Evolutionary conservation across 192 early-diverging fungal species (phyloP).

Genomic region (Coemansia guatemalensis): DNA sequence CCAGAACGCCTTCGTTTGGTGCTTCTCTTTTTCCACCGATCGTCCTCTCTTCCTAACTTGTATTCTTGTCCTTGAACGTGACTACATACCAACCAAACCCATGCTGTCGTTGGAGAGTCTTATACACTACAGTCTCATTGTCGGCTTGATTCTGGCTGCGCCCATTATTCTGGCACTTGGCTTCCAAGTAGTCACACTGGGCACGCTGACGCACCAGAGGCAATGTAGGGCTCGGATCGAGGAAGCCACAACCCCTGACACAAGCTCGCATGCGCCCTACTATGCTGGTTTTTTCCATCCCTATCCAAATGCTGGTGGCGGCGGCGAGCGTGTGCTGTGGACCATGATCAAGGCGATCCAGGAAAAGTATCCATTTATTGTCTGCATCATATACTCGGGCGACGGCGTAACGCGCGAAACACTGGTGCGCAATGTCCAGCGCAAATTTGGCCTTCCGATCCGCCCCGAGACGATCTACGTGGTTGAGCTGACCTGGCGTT

Average conservation of each 20-base stretch:
- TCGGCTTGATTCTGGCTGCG: constrained; percentile 21
- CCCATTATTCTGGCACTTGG: constrained; percentile 12
- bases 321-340: constrained; percentile 98
- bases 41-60: too few species aligned
- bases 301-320: constrained; percentile 89
- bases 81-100: background rate
- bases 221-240: background rate
- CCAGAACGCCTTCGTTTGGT: too few species aligned
- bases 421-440: constrained; percentile 54
- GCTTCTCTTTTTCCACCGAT: too few species aligned
- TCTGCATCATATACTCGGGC: constrained; percentile 82
- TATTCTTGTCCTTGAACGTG: too few species aligned
- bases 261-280: constrained; percentile 40
- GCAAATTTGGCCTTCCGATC: constrained; percentile 73
- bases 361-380: constrained; percentile 61
- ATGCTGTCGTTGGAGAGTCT: constrained; percentile 24
- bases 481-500: constrained; percentile 62
- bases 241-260: constrained; percentile 20
- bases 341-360: constrained; percentile 80
- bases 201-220: constrained; percentile 33
- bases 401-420: constrained; percentile 57
- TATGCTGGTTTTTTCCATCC: constrained; percentile 92
- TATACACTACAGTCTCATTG: constrained; percentile 25
- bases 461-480: constrained; percentile 59
- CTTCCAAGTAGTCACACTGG: constrained; percentile 28